Percentiles rank a stretch among this genome's conserved stretches.
phyloP scores from a whole-genome alignment of 345 rosid genomes.

The Erodium maritimum region DNA sequence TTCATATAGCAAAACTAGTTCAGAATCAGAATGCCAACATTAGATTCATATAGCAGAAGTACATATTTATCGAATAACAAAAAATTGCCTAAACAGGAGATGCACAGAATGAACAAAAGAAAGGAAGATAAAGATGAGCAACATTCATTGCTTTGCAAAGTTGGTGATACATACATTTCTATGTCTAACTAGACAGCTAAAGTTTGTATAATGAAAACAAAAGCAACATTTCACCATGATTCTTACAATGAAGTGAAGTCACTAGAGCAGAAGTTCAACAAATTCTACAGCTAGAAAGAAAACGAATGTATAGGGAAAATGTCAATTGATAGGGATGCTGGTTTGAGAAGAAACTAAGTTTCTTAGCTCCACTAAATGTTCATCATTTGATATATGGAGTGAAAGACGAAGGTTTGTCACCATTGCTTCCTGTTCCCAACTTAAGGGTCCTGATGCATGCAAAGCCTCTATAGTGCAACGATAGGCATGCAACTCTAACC shows the following conservation, averaged over 20 bases:
- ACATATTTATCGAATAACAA: not conserved
- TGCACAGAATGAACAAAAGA: not conserved
- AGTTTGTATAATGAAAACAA: not conserved
- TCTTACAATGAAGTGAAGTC: constrained; percentile 22
- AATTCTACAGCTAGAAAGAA: constrained; percentile 23
- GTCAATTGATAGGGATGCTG: constrained; percentile 41
- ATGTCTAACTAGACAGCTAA: not conserved
- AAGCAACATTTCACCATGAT: constrained; percentile 17
- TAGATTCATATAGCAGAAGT: not conserved
- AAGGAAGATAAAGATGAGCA: not conserved
- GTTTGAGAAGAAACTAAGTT: constrained; percentile 51
- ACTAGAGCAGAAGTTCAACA: constrained; percentile 14
- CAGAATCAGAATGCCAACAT: not conserved
- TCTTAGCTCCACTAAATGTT: constrained; percentile 62
- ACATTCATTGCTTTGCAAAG: not conserved
- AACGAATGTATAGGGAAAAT: constrained; percentile 12
- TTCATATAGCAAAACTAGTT: not conserved
- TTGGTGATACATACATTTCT: not conserved
- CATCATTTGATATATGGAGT: constrained; percentile 65
- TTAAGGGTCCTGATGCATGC: constrained; percentile 56
- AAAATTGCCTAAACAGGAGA: not conserved
- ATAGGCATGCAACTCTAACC: constrained; percentile 52
- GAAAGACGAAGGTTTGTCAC: constrained; percentile 61
- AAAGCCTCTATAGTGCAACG: constrained; percentile 36
- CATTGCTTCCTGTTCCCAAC: constrained; percentile 71